phyloP scores from a whole-genome alignment of 192 early-diverging fungal species.

The Coemansia sp. region DNA sequence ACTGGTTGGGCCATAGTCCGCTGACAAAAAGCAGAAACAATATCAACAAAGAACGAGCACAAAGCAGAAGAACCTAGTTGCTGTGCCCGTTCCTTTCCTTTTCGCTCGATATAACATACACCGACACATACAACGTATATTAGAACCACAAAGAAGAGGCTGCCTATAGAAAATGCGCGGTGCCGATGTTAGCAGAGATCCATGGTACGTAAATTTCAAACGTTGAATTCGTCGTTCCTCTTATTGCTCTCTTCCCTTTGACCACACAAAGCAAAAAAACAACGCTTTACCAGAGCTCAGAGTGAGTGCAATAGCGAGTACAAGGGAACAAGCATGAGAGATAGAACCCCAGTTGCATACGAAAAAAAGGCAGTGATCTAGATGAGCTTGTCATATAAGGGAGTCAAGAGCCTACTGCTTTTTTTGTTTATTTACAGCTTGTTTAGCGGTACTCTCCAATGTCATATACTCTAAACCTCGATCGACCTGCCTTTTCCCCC shows the following conservation, averaged over 20 bases:
- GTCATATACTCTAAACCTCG: neutral
- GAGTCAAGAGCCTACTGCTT: too few species aligned
- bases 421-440: too few species aligned
- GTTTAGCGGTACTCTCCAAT: neutral
- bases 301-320: too few species aligned
- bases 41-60: neutral
- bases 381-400: too few species aligned
- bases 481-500: neutral
- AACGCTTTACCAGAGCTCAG: too few species aligned
- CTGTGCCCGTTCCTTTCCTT: neutral
- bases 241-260: neutral
- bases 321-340: too few species aligned
- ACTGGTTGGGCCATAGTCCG: neutral
- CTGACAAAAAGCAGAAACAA: neutral
- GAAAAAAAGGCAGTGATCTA: too few species aligned
- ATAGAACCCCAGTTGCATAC: too few species aligned
- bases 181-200: slow-evolving; percentile 51
- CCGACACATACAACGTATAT: neutral
- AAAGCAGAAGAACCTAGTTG: neutral
- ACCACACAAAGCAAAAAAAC: neutral
- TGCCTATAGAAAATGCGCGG: slow-evolving; percentile 32
- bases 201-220: slow-evolving; percentile 35
- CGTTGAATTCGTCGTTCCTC: neutral
- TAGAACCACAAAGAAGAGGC: too few species aligned
- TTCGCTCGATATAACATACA: slow-evolving; percentile 1